Conservation (phyloP, 257 asterid species). For the Rhazya stricta region DNA sequence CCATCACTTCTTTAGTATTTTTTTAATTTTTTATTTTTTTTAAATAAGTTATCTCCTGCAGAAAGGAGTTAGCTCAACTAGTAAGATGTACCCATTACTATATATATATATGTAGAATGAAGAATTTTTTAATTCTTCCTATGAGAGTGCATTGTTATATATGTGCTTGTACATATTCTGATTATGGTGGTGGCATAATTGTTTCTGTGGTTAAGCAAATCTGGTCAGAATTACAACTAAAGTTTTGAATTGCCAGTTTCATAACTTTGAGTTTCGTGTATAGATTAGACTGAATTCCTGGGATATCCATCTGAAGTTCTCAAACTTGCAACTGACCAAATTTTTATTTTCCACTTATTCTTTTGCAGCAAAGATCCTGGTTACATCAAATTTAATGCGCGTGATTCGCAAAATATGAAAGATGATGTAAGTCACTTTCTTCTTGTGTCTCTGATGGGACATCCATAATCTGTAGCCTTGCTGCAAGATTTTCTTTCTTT, state of each 20-base stretch:
- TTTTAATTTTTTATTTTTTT: too few species aligned
- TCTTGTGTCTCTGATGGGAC: not conserved
- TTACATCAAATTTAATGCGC: constrained; percentile 58
- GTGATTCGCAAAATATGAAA: constrained; percentile 56
- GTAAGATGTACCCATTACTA: not conserved
- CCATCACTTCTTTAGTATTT: not conserved
- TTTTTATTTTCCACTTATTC: constrained; percentile 14
- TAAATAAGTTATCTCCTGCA: not conserved
- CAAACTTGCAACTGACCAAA: constrained; percentile 7
- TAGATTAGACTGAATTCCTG: not conserved
- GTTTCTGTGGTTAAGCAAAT: not conserved
- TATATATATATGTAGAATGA: too few species aligned
- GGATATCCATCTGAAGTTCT: not conserved
- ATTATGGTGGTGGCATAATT: not conserved
- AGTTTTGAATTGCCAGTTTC: not conserved
- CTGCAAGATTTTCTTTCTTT: not conserved
- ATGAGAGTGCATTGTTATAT: not conserved
- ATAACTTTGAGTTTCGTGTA: not conserved
- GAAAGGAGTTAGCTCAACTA: not conserved
- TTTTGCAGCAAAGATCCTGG: constrained; percentile 96
- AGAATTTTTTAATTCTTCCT: not conserved
- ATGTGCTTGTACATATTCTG: not conserved
- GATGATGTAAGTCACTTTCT: constrained; percentile 67
- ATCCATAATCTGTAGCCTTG: not conserved
- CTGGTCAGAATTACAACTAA: not conserved